Evolutionary conservation across 495 filamentous ascomycete genomes (phyloP).

Genomic region (Margaritispora aquatica): DNA sequence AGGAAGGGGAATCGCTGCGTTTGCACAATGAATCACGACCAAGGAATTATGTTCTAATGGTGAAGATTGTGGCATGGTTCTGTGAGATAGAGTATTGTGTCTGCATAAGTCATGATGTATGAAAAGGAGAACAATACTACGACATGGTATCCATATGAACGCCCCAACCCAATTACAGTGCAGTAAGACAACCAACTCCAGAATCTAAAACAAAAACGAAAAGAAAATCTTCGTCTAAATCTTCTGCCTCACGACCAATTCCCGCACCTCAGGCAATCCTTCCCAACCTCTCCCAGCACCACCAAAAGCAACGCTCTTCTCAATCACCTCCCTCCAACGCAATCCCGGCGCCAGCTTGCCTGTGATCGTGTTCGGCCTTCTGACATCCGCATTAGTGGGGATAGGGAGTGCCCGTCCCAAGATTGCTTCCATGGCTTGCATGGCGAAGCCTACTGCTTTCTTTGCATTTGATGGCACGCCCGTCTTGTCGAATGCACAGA

Average conservation of each 20-base stretch:
- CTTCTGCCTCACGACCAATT: slow-evolving; percentile 25
- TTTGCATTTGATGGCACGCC: slow-evolving; percentile 25
- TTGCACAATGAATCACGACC: no score
- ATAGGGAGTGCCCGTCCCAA: slow-evolving; percentile 23
- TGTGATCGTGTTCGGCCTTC: slow-evolving; percentile 25
- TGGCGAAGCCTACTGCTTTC: slow-evolving; percentile 25
- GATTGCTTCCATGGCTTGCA: slow-evolving; percentile 27
- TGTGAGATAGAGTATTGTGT: no score
- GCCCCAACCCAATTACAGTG: not conserved
- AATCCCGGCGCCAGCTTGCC: slow-evolving; percentile 24
- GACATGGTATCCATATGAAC: not conserved
- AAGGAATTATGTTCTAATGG: no score
- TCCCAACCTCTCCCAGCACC: slow-evolving; percentile 26
- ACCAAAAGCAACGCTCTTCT: slow-evolving; percentile 25
- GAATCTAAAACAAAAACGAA: not conserved
- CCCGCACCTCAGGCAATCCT: slow-evolving; percentile 24
- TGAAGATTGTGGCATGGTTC: not conserved
- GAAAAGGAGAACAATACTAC: not conserved
- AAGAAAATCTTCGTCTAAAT: not conserved
- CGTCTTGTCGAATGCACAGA: slow-evolving; percentile 22
- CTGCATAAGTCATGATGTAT: not conserved
- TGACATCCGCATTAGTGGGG: slow-evolving; percentile 24
- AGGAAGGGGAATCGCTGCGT: no score
- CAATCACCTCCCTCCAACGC: slow-evolving; percentile 24
- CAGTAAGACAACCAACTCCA: not conserved